Evolutionary conservation across 495 filamentous ascomycete genomes (phyloP), one percentile per base, ranked within the genome.

Genomic region (Daldinia childiae): DNA sequence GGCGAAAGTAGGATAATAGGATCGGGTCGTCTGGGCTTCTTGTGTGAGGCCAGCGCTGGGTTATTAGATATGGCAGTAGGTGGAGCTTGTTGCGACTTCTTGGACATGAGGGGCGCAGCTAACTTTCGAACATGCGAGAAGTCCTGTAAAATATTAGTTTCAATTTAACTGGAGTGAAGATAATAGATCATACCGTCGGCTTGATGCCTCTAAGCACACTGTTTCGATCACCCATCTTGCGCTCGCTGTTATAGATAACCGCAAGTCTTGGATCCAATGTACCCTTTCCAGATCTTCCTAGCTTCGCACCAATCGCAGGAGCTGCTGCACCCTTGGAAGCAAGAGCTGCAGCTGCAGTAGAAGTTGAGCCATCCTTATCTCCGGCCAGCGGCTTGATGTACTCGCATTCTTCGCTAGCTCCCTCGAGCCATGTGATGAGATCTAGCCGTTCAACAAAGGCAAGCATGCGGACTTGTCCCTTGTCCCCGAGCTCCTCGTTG

Each of bases 1-100:
- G 96, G 95, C 3, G 96, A 98, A 74, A 99, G 90, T 14, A 99
- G 89, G 82, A 99, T 97, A 80, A 99, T 99, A 21, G 96, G 96
- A 76, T 99, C 94, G 56, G 89, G 88, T 38, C 93, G 89, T 34
- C 90, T 82, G 3, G 80, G 77, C 72, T 87, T 85, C 62, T 84
- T 83, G 73, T 84, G 85, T 41, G 83, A 80, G 7, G 80, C 72
- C 21, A 84, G 79, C 4, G 80, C 60, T 1, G 80, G 69, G 54
- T 76, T 83, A 69, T 66, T 80, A 17, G 78, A 60, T 43, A 74
- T 76, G 56, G 64, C 78, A 0, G 74, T 64, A 76, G 83, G 24
- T 75, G 75, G 68, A 69, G 67, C 59, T 27, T 76, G 70, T 71
- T 71, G 78, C 51, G 79, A 80, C 64, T 82, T 87, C 78, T 90